phyloP scores from a whole-genome alignment of 148 eudicot genomes.

The Rhododendron ferrugineum region DNA sequence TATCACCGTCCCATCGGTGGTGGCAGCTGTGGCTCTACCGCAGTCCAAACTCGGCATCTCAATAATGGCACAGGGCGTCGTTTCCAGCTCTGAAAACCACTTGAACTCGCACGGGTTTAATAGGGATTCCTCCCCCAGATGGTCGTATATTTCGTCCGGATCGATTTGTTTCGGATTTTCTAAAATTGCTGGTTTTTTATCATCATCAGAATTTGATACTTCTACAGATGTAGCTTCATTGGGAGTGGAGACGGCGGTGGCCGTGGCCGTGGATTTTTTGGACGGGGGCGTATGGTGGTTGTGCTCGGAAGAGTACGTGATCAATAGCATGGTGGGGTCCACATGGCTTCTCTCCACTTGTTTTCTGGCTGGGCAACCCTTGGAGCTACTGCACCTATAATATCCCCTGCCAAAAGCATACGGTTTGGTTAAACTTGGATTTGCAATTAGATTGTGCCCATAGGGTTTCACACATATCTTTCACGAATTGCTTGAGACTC shows the following conservation, averaged over 20 bases:
- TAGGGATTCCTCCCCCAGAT: slow-evolving; percentile 11
- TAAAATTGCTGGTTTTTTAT: not conserved
- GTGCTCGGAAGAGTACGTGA: slow-evolving; percentile 75
- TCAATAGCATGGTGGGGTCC: slow-evolving; percentile 61
- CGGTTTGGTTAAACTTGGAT: not conserved
- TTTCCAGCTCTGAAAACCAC: slow-evolving; percentile 40
- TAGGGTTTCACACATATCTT: too few species aligned
- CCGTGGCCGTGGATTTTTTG: slow-evolving; percentile 22
- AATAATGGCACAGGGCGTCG: slow-evolving; percentile 24
- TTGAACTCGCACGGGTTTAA: slow-evolving; percentile 18
- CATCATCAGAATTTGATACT: slow-evolving; percentile 16
- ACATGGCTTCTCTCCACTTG: slow-evolving; percentile 73
- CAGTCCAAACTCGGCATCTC: slow-evolving; percentile 28
- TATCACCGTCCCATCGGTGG: slow-evolving; percentile 29
- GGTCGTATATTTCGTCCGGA: slow-evolving; percentile 12
- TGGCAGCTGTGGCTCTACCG: not conserved
- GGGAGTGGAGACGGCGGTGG: slow-evolving; percentile 6
- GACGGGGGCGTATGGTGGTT: slow-evolving; percentile 66
- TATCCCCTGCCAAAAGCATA: slow-evolving; percentile 47
- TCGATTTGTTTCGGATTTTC: not conserved
- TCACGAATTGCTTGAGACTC: not conserved
- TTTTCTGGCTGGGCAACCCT: slow-evolving; percentile 85
- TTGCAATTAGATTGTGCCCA: not conserved
- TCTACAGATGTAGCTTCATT: slow-evolving; percentile 5
- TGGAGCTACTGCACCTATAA: slow-evolving; percentile 79